Base-by-base conservation (phyloP, 2,329 filamentous ascomycete species). In the Dactylellina sp. region DNA sequence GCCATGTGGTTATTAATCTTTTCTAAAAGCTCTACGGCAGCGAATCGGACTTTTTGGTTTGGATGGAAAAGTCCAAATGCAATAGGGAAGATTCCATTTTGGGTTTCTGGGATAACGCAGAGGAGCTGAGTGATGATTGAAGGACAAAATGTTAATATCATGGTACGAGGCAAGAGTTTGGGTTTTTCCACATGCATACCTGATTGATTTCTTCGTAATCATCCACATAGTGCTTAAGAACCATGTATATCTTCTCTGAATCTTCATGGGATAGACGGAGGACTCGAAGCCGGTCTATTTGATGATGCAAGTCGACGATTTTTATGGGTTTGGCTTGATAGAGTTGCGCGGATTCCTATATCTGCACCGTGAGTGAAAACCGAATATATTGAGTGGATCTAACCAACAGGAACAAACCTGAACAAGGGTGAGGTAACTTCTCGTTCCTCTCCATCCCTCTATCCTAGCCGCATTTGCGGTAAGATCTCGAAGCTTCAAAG, bases 341-440 rank as follows among this genome's bases (percentile, higher is more conserved):
- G 12, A 89, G 80, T 77, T 88, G 86, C 37, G 87, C 87, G 66
- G 89, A 83, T 80, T 91, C 88, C 88, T 90, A 75, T 44, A 61
- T 79, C n/a, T n/a, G n/a, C n/a, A 82, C 76, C 82, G 79, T 66
- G 80, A 80, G 44, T 79, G n/a, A 79, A 11, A 81, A 79, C n/a
- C 81, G 79, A 16, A 25, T 12, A 6, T 18, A 9, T 11, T 16
- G 47, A 53, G 3, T 7, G 14, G 6, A 40, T 12, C 12, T 2
- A 5, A 3, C 53, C 11, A 50, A 50, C 7, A 32, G n/a, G 39
- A 53, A 66, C 83, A 78, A 81, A 89, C 91, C 84, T 96, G 92
- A 76, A 98, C 94, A 80, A 92, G 98, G 77, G 91, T 93, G 82
- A 96, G 97, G 80, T 99, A 99, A 79, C 92, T 96, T 74, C 95